phyloP scores from a whole-genome alignment of 495 filamentous ascomycete genomes.

The Penicillium ochrochloron region DNA sequence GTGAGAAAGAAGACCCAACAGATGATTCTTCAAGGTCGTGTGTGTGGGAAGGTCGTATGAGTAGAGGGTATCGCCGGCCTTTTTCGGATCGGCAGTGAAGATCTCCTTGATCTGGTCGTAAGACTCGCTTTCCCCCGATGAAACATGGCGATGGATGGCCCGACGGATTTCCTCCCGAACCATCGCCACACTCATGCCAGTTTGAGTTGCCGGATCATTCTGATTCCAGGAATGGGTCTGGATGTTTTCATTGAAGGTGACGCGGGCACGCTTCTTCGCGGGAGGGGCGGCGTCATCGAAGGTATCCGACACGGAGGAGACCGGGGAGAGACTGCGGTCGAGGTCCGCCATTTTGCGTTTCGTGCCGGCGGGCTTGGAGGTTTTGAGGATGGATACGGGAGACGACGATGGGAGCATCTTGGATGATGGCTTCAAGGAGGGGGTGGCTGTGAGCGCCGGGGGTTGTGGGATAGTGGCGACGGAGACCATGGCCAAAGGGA shows the following conservation, averaged over 20 bases:
- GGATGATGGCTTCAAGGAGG: constrained; percentile 29
- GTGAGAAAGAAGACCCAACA: constrained; percentile 77
- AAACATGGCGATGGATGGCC: constrained; percentile 69
- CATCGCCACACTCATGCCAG: constrained; percentile 63
- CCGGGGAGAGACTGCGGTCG: constrained; percentile 43
- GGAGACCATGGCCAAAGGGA: constrained; percentile 46
- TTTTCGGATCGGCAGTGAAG: constrained; percentile 56
- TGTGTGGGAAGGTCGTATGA: constrained; percentile 48
- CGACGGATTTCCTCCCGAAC: constrained; percentile 72
- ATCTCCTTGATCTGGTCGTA: constrained; percentile 77
- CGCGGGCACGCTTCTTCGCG: constrained; percentile 64
- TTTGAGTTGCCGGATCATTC: constrained; percentile 29
- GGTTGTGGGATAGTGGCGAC: constrained; percentile 43
- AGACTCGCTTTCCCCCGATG: constrained; percentile 64
- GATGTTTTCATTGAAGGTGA: constrained; percentile 76
- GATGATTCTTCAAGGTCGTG: constrained; percentile 68
- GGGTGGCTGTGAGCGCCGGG: constrained; percentile 32
- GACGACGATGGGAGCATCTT: constrained; percentile 44
- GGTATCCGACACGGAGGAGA: constrained; percentile 42
- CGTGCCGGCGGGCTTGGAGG: constrained; percentile 37
- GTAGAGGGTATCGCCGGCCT: constrained; percentile 47
- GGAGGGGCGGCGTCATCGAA: constrained; percentile 46
- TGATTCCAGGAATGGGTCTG: constrained; percentile 51
- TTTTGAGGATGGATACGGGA: constrained; percentile 50
- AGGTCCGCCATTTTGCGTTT: constrained; percentile 52